Evolutionary conservation across 208 protist species (phyloP).

Genomic region (Crithidia brevicula): DNA sequence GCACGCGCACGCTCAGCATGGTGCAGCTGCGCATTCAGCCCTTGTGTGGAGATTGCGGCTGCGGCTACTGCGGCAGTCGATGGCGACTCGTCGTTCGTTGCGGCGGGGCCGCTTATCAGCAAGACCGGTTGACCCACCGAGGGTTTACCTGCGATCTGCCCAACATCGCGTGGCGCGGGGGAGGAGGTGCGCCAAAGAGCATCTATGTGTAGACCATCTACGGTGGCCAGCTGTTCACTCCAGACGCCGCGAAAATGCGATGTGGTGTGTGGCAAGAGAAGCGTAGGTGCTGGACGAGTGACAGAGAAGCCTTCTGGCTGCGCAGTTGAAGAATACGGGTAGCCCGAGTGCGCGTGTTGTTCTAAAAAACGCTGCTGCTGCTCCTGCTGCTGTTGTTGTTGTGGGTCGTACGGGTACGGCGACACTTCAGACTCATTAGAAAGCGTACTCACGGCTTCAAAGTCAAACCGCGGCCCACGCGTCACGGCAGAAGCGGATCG

Average conservation of each 20-base stretch:
- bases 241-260: too few species aligned
- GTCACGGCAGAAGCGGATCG: background rate
- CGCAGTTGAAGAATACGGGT: too few species aligned
- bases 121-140: constrained; percentile 11
- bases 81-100: too few species aligned
- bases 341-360: too few species aligned
- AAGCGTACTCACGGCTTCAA: constrained; percentile 22
- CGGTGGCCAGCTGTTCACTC: too few species aligned
- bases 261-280: too few species aligned
- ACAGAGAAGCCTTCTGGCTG: too few species aligned
- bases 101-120: constrained; percentile 6
- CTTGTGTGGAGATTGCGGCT: constrained; percentile 6
- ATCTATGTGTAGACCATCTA: too few species aligned
- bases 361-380: background rate
- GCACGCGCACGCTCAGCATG: constrained; percentile 8
- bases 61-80: background rate
- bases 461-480: too few species aligned
- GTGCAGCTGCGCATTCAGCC: constrained; percentile 8
- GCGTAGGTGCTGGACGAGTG: too few species aligned
- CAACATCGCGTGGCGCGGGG: too few species aligned
- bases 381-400: background rate
- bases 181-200: too few species aligned
- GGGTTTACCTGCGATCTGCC: constrained; percentile 10
- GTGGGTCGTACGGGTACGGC: background rate
- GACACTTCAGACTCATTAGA: background rate